Evolutionary conservation across 2,329 filamentous ascomycete genomes (phyloP).

Genomic region (Apiospora pterosperma): DNA sequence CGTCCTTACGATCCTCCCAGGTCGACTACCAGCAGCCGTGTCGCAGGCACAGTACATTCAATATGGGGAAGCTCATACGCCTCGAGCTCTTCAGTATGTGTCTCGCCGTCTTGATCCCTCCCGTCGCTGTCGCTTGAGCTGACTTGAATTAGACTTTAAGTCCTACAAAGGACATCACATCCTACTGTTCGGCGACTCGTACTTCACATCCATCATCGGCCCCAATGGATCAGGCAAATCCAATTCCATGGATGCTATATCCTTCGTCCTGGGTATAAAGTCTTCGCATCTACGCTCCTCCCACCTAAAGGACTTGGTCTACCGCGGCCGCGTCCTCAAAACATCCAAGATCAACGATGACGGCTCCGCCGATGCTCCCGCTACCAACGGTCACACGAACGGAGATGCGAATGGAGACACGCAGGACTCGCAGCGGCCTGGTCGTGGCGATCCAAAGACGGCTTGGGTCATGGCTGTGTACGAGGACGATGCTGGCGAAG

Average conservation of each 20-base stretch:
- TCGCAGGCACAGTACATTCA: conserved; percentile 26
- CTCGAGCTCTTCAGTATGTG: conserved; percentile 87
- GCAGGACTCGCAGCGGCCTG: conserved; percentile 47
- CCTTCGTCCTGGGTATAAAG: conserved; percentile 97
- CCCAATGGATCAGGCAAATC: conserved; percentile 99
- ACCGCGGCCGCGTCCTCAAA: conserved; percentile 89
- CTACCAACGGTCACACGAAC: conserved; percentile 58
- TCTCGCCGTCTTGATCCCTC: not conserved
- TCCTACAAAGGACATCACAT: conserved; percentile 97
- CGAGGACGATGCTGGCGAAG: conserved; percentile 92
- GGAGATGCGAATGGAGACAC: conserved; percentile 58
- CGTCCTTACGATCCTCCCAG: not conserved
- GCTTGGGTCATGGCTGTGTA: conserved; percentile 99
- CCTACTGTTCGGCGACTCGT: conserved; percentile 92
- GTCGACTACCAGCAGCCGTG: not conserved
- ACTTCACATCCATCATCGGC: conserved; percentile 98
- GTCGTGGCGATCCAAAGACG: conserved; percentile 81
- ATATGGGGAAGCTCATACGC: conserved; percentile 93
- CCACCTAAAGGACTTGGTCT: conserved; percentile 91
- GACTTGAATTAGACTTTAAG: conserved; percentile 75
- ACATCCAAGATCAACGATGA: conserved; percentile 91
- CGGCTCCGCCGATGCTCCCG: conserved; percentile 63
- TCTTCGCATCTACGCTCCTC: conserved; percentile 95
- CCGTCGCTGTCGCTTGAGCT: conserved; percentile 11
- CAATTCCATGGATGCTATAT: conserved; percentile 99